phyloP scores from a whole-genome alignment of 768 basidiomycete species.

The Boletus pseudopeckii region DNA sequence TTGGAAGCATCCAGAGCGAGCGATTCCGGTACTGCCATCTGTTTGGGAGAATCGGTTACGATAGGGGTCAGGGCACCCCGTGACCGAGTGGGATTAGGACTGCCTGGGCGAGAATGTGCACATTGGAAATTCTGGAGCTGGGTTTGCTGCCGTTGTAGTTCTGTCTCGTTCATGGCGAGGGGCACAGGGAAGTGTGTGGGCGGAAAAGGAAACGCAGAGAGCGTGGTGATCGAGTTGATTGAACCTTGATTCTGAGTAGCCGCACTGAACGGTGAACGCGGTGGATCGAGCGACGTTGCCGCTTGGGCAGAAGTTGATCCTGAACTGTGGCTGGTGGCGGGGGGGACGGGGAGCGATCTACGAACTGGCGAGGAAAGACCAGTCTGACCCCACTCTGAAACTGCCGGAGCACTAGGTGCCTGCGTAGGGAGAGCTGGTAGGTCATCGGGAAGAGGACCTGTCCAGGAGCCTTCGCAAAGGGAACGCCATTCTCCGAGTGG shows the following conservation, averaged over 20 bases:
- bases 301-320: slow-evolving; percentile 8
- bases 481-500: slow-evolving; percentile 69
- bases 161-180: slow-evolving; percentile 30
- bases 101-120: slow-evolving; percentile 14
- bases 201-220: slow-evolving; percentile 71
- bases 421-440: slow-evolving; percentile 16
- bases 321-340: slow-evolving; percentile 8
- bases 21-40: slow-evolving; percentile 9
- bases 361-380: slow-evolving; percentile 15
- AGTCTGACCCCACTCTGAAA: slow-evolving; percentile 33
- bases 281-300: slow-evolving; percentile 18
- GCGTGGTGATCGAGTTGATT: slow-evolving; percentile 54
- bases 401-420: neutral
- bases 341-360: slow-evolving; percentile 23
- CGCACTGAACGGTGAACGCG: slow-evolving; percentile 21
- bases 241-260: slow-evolving; percentile 26
- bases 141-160: slow-evolving; percentile 25
- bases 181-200: slow-evolving; percentile 72
- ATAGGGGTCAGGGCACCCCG: slow-evolving; percentile 4
- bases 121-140: slow-evolving; percentile 21
- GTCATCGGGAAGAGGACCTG: slow-evolving; percentile 37
- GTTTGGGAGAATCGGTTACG: slow-evolving; percentile 23
- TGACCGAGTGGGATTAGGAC: slow-evolving; percentile 10
- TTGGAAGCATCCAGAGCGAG: neutral
- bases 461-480: slow-evolving; percentile 76